phyloP scores from a whole-genome alignment of 805 yeast genomes.

The Tetrapisispora phaffii region DNA sequence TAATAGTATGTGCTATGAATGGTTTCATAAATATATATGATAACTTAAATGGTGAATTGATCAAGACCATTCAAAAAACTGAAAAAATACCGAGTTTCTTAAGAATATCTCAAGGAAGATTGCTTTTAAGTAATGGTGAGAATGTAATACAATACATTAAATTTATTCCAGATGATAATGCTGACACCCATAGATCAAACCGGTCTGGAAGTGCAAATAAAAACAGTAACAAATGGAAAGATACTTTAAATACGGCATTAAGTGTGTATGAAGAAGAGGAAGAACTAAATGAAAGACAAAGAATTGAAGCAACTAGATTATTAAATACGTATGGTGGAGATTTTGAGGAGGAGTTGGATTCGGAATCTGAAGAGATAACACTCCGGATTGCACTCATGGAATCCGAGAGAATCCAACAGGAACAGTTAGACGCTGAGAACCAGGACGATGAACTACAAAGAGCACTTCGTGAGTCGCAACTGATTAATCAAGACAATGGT shows the following conservation, averaged over 20 bases:
- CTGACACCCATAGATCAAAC: not conserved
- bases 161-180: conserved; percentile 16
- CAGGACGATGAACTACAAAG: conserved; percentile 13
- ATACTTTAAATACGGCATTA: conserved; percentile 19
- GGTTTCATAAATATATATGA: conserved; percentile 24
- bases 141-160: conserved; percentile 24
- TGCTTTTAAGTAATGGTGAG: conserved; percentile 22
- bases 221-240: conserved; percentile 25
- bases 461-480: conserved; percentile 16
- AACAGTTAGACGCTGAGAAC: not conserved
- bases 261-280: conserved; percentile 25
- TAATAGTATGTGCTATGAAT: conserved; percentile 24
- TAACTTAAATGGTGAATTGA: conserved; percentile 23
- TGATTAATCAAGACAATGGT: conserved; percentile 1
- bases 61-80: conserved; percentile 25
- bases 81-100: conserved; percentile 25
- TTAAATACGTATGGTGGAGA: conserved; percentile 24
- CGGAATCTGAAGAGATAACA: conserved; percentile 27
- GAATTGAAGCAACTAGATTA: conserved; percentile 12
- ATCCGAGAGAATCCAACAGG: conserved; percentile 12
- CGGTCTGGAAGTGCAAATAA: not conserved
- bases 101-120: conserved; percentile 25
- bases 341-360: conserved; percentile 2
- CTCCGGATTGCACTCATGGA: conserved; percentile 28
- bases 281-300: conserved; percentile 8